These are phyloP conservation scores for Heliosperma pusillum DNA, from an alignment of 148 eudicot genomes.

Conservation along the genomic window DNA sequence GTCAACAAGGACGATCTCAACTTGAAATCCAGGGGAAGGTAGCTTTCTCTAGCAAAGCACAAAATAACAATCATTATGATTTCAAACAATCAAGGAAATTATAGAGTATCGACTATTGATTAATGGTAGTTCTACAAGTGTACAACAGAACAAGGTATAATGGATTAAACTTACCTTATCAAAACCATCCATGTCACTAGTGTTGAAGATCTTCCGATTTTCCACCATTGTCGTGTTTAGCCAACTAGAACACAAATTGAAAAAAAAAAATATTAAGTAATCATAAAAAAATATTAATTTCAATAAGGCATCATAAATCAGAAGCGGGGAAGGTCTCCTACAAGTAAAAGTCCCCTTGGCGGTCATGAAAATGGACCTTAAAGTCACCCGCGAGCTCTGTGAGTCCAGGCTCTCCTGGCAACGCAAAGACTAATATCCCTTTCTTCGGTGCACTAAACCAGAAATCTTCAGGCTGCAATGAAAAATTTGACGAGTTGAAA, in stretches of 20 bases:
- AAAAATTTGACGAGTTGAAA: slow-evolving; percentile 15
- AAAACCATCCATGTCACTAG: slow-evolving; percentile 86
- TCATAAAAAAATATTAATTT: not conserved
- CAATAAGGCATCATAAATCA: slow-evolving; percentile 12
- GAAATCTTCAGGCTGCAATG: slow-evolving; percentile 86
- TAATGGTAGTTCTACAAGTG: not conserved
- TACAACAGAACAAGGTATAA: not conserved
- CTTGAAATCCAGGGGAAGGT: slow-evolving; percentile 96
- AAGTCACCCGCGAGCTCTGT: slow-evolving; percentile 89
- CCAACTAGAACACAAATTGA: slow-evolving; percentile 58
- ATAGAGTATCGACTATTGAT: too few species aligned
- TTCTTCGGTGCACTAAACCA: slow-evolving; percentile 98
- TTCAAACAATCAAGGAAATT: not conserved
- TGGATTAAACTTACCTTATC: slow-evolving; percentile 63
- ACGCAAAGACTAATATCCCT: slow-evolving; percentile 93
- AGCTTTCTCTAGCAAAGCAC: slow-evolving; percentile 63
- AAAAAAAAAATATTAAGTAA: not conserved
- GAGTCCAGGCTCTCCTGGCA: slow-evolving; percentile 98
- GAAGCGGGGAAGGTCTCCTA: slow-evolving; percentile 25
- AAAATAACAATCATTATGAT: not conserved
- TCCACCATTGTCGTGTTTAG: slow-evolving; percentile 95
- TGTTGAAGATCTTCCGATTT: slow-evolving; percentile 72
- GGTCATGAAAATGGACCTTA: slow-evolving; percentile 89
- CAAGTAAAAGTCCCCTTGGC: slow-evolving; percentile 99
- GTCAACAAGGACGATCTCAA: slow-evolving; percentile 91